Conservation (phyloP, 257 asterid genomes). For the Gentiana straminea region DNA sequence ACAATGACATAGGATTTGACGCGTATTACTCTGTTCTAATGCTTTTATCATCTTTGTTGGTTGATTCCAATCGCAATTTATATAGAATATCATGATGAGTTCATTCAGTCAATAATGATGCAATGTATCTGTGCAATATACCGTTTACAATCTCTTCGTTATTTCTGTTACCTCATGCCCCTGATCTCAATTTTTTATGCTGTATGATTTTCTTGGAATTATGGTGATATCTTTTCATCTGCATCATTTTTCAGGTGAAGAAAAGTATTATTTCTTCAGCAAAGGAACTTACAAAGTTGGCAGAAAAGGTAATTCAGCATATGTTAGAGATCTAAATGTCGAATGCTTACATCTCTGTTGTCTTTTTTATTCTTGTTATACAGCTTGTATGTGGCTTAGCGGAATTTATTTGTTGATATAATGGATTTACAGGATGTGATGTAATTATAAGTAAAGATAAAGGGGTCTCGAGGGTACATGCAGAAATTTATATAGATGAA, state of each 20-base stretch:
- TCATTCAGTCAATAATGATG: too few species aligned
- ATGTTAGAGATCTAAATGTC: neutral
- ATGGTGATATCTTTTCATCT: slow-evolving; percentile 9
- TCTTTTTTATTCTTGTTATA: neutral
- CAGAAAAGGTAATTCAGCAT: slow-evolving; percentile 53
- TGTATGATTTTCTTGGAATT: slow-evolving; percentile 4
- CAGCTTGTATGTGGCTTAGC: neutral
- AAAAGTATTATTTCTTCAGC: slow-evolving; percentile 58
- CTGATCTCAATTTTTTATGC: slow-evolving; percentile 2
- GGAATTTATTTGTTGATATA: too few species aligned
- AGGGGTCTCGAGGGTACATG: slow-evolving; percentile 94
- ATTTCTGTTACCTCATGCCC: neutral
- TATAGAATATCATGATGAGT: too few species aligned
- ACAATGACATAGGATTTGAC: too few species aligned
- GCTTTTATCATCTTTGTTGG: too few species aligned
- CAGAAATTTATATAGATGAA: slow-evolving; percentile 79
- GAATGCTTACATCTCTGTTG: neutral
- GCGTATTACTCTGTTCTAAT: too few species aligned
- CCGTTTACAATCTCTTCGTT: neutral
- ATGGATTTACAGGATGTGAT: slow-evolving; percentile 49
- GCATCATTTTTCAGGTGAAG: slow-evolving; percentile 52
- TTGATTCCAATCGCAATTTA: too few species aligned
- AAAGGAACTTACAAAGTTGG: slow-evolving; percentile 86
- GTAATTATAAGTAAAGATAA: slow-evolving; percentile 71
- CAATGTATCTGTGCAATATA: too few species aligned